Base-by-base conservation (phyloP, 176 grass and related monocot genomes). In the Leersia perrieri region DNA sequence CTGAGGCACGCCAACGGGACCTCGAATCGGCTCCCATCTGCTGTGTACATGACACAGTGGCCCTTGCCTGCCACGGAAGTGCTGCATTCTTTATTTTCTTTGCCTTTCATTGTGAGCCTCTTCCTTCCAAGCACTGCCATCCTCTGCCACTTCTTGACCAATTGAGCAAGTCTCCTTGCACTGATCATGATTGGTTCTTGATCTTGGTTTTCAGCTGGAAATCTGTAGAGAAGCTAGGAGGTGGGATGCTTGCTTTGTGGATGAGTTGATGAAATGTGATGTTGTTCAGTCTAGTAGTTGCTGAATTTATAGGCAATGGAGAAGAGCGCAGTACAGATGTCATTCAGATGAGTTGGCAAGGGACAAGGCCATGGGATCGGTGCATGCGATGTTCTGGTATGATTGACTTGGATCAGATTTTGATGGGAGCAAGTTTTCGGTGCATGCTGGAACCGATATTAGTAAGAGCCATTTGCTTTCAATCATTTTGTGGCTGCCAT, bases 11-110 rank as follows among this genome's bases (percentile, higher is more conserved):
- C 62, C 47, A 93, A 49, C 0, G 78, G 85, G 31, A 90, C 86
- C 91, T 75, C 63, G 42, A 90, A 90, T 13, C 85, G 44, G 39
- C 7, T 71, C 14, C 68, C 55, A 0, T 90, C 88, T 0, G 72
- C 76, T 0, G 73, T 85, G 76, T 93, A 90, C 73, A 90, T 22
- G 0, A 82, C 42, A 4, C 83, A 82, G 42, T 93, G 71, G 26
- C 85, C 88, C 69, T 88, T 88, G 25, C 65, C 79, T 5, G 84
- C 80, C 3, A 78, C 33, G 0, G 66, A 58, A 2, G 33, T 41
- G 66, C 40, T 79, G 33, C 58, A 86, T 38, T 47, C 58, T 32
- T 80, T 51, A 35, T 39, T 58, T 30, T 31, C 78, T 25, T 53
- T 53, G 47, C 18, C 47, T 53, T 53, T 58, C 53, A 58, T 58